These are phyloP conservation scores for Apophysomyces sp. DNA, from an alignment of 371 early-diverging fungal genomes.

Conservation along the genomic window DNA sequence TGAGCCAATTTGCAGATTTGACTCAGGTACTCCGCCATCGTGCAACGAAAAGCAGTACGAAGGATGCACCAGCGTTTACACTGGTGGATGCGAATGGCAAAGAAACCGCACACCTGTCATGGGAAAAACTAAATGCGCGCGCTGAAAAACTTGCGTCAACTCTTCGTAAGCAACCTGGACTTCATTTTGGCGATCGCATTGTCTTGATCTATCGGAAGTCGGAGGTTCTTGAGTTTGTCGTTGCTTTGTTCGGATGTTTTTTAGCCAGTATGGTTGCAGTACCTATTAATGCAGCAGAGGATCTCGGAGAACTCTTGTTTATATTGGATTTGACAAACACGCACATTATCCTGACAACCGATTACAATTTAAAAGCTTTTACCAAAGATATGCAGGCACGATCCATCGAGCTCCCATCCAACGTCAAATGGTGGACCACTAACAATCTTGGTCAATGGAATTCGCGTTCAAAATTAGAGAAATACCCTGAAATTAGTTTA, in stretches of 20 bases:
- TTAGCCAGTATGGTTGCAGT: slow-evolving; percentile 79
- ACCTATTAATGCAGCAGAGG: slow-evolving; percentile 74
- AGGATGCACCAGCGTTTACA: slow-evolving; percentile 56
- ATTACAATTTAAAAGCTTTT: slow-evolving; percentile 69
- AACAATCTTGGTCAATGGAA: slow-evolving; percentile 61
- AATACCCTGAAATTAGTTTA: slow-evolving; percentile 24
- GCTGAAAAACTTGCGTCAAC: slow-evolving; percentile 71
- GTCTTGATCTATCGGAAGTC: slow-evolving; percentile 72
- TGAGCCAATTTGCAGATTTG: slow-evolving; percentile 47
- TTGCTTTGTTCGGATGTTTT: slow-evolving; percentile 75
- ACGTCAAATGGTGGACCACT: slow-evolving; percentile 75
- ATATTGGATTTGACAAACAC: slow-evolving; percentile 65
- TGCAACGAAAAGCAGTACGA: slow-evolving; percentile 35
- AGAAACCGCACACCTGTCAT: slow-evolving; percentile 61
- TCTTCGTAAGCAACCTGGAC: slow-evolving; percentile 55
- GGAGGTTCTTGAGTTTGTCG: slow-evolving; percentile 75
- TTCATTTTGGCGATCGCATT: slow-evolving; percentile 61
- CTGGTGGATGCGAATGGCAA: slow-evolving; percentile 71
- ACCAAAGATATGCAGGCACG: slow-evolving; percentile 58
- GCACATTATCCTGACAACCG: slow-evolving; percentile 71
- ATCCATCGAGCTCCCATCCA: slow-evolving; percentile 56
- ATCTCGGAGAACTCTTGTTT: slow-evolving; percentile 69
- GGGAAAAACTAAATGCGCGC: slow-evolving; percentile 67
- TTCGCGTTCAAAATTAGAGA: slow-evolving; percentile 49
- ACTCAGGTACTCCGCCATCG: slow-evolving; percentile 57